These are phyloP conservation scores for Euphorbia tirucalli DNA, from an alignment of 345 rosid species.

Conservation along the genomic window DNA sequence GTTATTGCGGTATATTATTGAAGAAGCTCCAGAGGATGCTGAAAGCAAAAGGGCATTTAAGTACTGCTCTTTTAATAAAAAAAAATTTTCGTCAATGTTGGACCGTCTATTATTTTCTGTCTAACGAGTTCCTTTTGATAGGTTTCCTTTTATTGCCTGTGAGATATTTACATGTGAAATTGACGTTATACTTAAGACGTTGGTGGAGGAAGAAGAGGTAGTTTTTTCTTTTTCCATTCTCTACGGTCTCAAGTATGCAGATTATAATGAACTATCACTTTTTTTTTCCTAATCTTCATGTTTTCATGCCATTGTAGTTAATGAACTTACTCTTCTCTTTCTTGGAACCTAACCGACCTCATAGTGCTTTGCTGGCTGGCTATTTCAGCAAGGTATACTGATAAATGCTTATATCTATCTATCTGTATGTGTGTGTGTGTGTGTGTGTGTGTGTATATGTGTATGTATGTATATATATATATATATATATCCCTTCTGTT, in stretches of 20 bases:
- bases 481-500: not conserved
- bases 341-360: constrained; percentile 81
- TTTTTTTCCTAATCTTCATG: constrained; percentile 14
- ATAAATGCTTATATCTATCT: not conserved
- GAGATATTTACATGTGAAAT: constrained; percentile 98
- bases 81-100: constrained; percentile 1
- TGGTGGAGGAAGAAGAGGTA: constrained; percentile 97
- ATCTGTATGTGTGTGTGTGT: no score
- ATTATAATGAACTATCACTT: not conserved
- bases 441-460: no score
- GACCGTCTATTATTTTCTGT: constrained; percentile 5
- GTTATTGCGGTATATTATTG: constrained; percentile 69
- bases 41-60: constrained; percentile 82
- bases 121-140: constrained; percentile 27
- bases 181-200: constrained; percentile 88
- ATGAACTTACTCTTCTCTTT: constrained; percentile 93
- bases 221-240: constrained; percentile 7
- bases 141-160: constrained; percentile 95
- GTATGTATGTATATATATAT: no score
- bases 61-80: constrained; percentile 38
- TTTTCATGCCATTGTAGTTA: constrained; percentile 50
- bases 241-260: constrained; percentile 1
- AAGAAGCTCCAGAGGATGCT: constrained; percentile 83
- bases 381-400: constrained; percentile 90
- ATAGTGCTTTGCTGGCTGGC: constrained; percentile 88